Percentiles rank a stretch among this genome's conserved stretches.
Evolutionary conservation across 1,139 yeast species (phyloP).

Genomic region (Kurtzmaniella quercitrusa): DNA sequence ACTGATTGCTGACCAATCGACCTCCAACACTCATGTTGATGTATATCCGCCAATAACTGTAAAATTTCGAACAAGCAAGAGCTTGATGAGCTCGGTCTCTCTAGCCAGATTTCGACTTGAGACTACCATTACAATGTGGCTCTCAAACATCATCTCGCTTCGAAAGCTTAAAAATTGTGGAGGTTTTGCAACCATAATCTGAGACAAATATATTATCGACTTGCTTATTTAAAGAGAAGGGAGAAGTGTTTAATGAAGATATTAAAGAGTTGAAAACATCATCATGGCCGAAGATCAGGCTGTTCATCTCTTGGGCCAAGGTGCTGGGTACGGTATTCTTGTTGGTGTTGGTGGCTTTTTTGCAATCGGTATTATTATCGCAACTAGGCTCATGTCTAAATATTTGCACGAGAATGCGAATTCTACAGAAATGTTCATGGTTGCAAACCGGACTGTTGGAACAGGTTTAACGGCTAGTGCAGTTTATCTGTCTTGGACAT

Average conservation of each 20-base stretch:
- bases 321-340: conserved; percentile 25
- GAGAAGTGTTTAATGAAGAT: not conserved
- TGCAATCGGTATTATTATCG: conserved; percentile 25
- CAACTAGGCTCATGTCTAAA: conserved; percentile 20
- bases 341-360: conserved; percentile 28
- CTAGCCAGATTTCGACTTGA: too few species aligned
- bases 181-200: too few species aligned
- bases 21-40: not conserved
- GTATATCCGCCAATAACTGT: too few species aligned
- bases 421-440: conserved; percentile 28
- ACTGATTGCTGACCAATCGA: not conserved
- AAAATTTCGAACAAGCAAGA: too few species aligned
- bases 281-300: not conserved
- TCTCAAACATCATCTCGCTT: too few species aligned
- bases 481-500: conserved; percentile 26
- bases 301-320: conserved; percentile 16
- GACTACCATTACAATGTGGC: too few species aligned
- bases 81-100: too few species aligned
- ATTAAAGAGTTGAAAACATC: not conserved
- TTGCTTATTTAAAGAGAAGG: not conserved
- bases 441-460: conserved; percentile 25
- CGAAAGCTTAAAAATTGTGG: too few species aligned
- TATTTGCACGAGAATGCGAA: conserved; percentile 25
- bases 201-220: too few species aligned
- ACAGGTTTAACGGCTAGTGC: conserved; percentile 24